These are phyloP conservation scores for Aspergillus fumigatiaffinis DNA, from an alignment of 2,329 filamentous ascomycete genomes.

Conservation along the genomic window DNA sequence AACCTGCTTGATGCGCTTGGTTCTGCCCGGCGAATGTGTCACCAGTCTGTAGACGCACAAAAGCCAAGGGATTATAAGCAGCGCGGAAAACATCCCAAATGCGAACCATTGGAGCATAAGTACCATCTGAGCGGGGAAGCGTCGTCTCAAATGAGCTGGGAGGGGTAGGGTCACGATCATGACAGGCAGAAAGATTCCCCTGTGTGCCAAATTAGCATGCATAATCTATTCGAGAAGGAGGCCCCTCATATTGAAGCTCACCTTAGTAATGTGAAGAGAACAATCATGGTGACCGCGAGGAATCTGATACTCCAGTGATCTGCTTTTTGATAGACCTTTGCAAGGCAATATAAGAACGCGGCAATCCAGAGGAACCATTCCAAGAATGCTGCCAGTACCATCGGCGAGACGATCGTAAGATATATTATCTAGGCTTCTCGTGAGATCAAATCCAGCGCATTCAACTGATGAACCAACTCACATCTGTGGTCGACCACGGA, in stretches of 20 bases:
- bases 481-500: slow-evolving; percentile 37
- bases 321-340: slow-evolving; percentile 84
- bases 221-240: background rate
- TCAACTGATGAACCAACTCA: slow-evolving; percentile 19
- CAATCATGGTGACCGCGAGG: slow-evolving; percentile 70
- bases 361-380: slow-evolving; percentile 95
- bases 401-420: slow-evolving; percentile 70
- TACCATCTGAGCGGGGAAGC: slow-evolving; percentile 69
- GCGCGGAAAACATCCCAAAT: slow-evolving; percentile 84
- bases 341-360: slow-evolving; percentile 88
- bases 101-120: slow-evolving; percentile 84
- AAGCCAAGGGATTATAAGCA: slow-evolving; percentile 85
- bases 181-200: slow-evolving; percentile 81
- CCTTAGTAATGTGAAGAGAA: slow-evolving; percentile 72
- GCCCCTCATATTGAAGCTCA: slow-evolving; percentile 38
- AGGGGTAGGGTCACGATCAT: slow-evolving; percentile 92
- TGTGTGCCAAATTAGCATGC: slow-evolving; percentile 31
- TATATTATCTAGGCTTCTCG: slow-evolving; percentile 67
- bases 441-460: background rate
- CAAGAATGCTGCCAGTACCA: slow-evolving; percentile 79
- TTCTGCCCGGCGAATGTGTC: slow-evolving; percentile 78
- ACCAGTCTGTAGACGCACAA: slow-evolving; percentile 91
- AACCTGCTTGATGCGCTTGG: slow-evolving; percentile 75
- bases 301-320: slow-evolving; percentile 80
- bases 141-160: slow-evolving; percentile 64